phyloP scores from a whole-genome alignment of 495 filamentous ascomycete species.

The Annulohypoxylon bovei region DNA sequence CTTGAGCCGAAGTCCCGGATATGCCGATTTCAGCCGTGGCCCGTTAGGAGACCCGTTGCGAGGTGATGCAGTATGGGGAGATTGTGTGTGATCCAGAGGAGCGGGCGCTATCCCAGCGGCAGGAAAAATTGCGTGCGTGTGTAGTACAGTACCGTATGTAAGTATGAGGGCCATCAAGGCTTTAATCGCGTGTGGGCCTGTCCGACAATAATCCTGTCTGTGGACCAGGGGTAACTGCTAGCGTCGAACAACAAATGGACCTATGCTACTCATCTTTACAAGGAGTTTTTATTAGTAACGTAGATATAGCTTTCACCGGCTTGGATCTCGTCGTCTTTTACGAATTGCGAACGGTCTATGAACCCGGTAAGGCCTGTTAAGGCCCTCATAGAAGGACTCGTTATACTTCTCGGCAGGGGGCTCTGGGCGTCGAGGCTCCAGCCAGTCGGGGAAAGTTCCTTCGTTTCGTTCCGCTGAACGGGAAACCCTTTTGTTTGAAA shows the following conservation, averaged over 20 bases:
- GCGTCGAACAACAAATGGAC: slow-evolving; percentile 42
- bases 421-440: slow-evolving; percentile 11
- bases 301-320: slow-evolving; percentile 25
- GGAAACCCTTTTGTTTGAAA: slow-evolving; percentile 14
- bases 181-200: slow-evolving; percentile 43
- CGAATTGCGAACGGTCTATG: slow-evolving; percentile 7
- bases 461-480: slow-evolving; percentile 19
- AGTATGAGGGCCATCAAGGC: slow-evolving; percentile 33
- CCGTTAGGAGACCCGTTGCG: slow-evolving; percentile 30
- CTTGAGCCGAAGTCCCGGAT: slow-evolving; percentile 34
- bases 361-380: slow-evolving; percentile 7
- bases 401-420: slow-evolving; percentile 22
- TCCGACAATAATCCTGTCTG: slow-evolving; percentile 39
- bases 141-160: slow-evolving; percentile 30
- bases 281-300: slow-evolving; percentile 37
- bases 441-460: slow-evolving; percentile 19
- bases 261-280: slow-evolving; percentile 32
- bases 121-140: slow-evolving; percentile 49
- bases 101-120: slow-evolving; percentile 41
- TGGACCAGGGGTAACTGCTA: slow-evolving; percentile 40
- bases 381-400: slow-evolving; percentile 1
- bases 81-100: slow-evolving; percentile 41
- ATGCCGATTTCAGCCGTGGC: slow-evolving; percentile 36
- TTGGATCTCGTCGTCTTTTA: slow-evolving; percentile 8
- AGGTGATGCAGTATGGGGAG: slow-evolving; percentile 19